Evolutionary conservation across 805 yeast species (phyloP).

Genomic region (Torulaspora microellipsoides): DNA sequence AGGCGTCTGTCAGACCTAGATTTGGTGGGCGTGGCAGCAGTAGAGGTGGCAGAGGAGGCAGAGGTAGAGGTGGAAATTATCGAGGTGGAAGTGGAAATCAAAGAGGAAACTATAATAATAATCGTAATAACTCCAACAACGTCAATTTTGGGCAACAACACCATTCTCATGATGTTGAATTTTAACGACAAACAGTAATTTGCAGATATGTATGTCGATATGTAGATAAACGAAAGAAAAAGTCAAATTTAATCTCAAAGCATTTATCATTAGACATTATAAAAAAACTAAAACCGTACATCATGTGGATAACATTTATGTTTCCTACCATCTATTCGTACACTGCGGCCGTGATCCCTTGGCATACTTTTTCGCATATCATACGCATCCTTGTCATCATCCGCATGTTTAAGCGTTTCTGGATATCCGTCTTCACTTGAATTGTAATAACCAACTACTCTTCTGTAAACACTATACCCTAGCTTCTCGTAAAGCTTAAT

Average conservation of each 20-base stretch:
- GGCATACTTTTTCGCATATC: conserved; percentile 72
- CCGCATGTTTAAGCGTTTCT: conserved; percentile 37
- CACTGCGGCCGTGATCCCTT: conserved; percentile 51
- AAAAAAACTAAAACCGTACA: conserved; percentile 44
- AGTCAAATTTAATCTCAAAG: no score
- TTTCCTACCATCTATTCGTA: conserved; percentile 57
- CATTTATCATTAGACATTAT: no score
- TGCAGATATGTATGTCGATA: background rate
- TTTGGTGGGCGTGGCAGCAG: conserved; percentile 44
- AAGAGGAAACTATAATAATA: conserved; percentile 16
- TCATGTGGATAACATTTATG: conserved; percentile 63
- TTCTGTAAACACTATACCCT: conserved; percentile 77
- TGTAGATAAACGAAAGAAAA: no score
- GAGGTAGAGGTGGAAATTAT: conserved; percentile 38
- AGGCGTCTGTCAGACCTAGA: conserved; percentile 48
- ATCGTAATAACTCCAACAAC: conserved; percentile 18
- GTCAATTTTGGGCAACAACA: conserved; percentile 11
- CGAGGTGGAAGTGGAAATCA: conserved; percentile 33
- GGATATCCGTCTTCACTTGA: conserved; percentile 43
- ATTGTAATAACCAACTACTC: conserved; percentile 89
- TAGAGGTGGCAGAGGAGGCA: conserved; percentile 48
- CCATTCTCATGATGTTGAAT: conserved; percentile 12
- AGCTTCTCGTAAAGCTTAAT: conserved; percentile 76
- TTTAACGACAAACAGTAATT: conserved; percentile 3
- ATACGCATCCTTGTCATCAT: conserved; percentile 80